A percentile compares a stretch with the other conserved stretches of the same genome.
Conservation (phyloP, 371 early-diverging fungal species). For the Mucor ambiguus region DNA sequence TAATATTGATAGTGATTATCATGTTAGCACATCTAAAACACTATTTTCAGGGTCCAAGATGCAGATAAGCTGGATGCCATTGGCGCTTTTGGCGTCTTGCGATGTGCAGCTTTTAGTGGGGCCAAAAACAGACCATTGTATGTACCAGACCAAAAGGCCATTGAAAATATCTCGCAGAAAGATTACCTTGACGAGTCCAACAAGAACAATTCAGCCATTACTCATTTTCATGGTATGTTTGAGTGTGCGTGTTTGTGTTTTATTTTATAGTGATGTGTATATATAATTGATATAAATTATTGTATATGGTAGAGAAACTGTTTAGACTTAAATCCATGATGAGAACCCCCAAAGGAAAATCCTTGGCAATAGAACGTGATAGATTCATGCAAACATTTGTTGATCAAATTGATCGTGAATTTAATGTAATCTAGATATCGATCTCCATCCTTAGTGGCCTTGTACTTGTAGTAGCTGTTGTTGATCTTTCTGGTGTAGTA, state of each 20-base stretch:
- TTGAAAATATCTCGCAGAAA: slow-evolving; percentile 57
- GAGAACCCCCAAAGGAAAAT: slow-evolving; percentile 56
- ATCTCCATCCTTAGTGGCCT: background rate
- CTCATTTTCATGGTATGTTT: slow-evolving; percentile 70
- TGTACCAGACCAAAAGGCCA: slow-evolving; percentile 51
- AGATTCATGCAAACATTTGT: slow-evolving; percentile 57
- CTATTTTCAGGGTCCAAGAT: slow-evolving; percentile 67
- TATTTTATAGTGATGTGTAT: background rate
- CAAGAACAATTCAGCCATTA: slow-evolving; percentile 59
- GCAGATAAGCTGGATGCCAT: slow-evolving; percentile 85
- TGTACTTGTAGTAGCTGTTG: background rate
- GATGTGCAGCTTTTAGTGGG: slow-evolving; percentile 78
- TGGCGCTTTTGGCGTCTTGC: slow-evolving; percentile 79
- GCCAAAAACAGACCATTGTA: slow-evolving; percentile 65
- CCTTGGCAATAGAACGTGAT: slow-evolving; percentile 58
- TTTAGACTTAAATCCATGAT: slow-evolving; percentile 61
- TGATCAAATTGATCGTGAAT: slow-evolving; percentile 50
- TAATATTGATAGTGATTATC: background rate
- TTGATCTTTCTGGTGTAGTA: slow-evolving; percentile 4
- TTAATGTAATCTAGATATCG: background rate
- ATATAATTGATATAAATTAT: background rate
- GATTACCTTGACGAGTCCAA: slow-evolving; percentile 50
- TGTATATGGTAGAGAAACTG: slow-evolving; percentile 55
- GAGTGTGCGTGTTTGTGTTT: background rate
- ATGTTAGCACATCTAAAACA: background rate